A percentile compares a stretch with the other conserved stretches of the same genome.
Conservation (phyloP, 306 rosid genomes). For the Acacia confusa region DNA sequence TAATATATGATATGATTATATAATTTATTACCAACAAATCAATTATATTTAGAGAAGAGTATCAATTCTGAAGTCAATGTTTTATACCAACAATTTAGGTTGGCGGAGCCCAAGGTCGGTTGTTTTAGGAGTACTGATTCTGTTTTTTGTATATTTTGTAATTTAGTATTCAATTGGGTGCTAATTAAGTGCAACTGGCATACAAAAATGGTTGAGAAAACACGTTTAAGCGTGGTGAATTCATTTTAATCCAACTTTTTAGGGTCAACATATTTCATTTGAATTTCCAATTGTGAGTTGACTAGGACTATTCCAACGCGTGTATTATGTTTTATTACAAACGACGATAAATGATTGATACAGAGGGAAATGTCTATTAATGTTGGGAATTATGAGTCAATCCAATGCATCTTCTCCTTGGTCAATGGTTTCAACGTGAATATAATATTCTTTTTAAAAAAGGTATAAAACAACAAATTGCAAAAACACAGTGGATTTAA, state of each 20-base stretch:
- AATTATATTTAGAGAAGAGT: too few relatives aligned
- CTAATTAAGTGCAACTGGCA: background rate
- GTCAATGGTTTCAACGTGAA: too few relatives aligned
- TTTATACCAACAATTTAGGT: background rate
- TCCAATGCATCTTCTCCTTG: background rate
- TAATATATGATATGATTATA: too few relatives aligned
- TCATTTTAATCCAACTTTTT: background rate
- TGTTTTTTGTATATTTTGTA: background rate
- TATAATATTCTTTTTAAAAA: too few relatives aligned
- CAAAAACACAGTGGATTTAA: background rate
- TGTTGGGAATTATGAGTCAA: background rate
- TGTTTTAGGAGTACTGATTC: background rate
- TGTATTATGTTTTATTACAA: background rate
- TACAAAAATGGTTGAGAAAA: background rate
- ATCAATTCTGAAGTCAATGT: too few relatives aligned
- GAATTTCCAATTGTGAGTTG: too few relatives aligned
- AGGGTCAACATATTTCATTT: background rate
- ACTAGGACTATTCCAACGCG: background rate
- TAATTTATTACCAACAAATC: too few relatives aligned
- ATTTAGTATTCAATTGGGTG: too few relatives aligned
- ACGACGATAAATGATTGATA: background rate
- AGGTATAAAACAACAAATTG: too few relatives aligned
- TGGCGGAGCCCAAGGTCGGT: background rate
- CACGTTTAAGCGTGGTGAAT: background rate
- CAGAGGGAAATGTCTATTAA: background rate